Evolutionary conservation across 2,329 filamentous ascomycete genomes (phyloP).

Genomic region (Fusarium humuli): DNA sequence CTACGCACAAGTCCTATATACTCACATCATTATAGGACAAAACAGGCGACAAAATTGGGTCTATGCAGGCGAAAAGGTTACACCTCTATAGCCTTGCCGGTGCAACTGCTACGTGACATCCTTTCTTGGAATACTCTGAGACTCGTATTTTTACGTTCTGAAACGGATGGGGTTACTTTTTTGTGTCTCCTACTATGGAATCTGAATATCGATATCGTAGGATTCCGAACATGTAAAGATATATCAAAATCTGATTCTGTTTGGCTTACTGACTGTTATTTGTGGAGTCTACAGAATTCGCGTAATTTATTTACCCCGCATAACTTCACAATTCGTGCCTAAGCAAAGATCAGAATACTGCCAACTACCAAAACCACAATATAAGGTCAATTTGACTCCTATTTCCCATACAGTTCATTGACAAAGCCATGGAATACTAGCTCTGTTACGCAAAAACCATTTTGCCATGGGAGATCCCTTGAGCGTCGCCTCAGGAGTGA

Average conservation of each 20-base stretch:
- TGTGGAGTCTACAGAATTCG: background rate
- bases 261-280: background rate
- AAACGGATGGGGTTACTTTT: too few species aligned
- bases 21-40: too few species aligned
- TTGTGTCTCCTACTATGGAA: too few species aligned
- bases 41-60: too few species aligned
- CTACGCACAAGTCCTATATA: too few species aligned
- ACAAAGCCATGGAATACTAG: too few species aligned
- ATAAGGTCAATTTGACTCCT: background rate
- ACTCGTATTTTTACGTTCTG: too few species aligned
- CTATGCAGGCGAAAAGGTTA: too few species aligned
- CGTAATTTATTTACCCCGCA: background rate
- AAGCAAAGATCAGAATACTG: background rate
- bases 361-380: background rate
- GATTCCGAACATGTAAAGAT: background rate
- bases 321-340: background rate
- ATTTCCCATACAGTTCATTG: background rate
- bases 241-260: background rate
- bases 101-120: too few species aligned
- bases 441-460: background rate
- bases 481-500: slow-evolving; percentile 10
- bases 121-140: too few species aligned
- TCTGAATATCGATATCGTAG: background rate
- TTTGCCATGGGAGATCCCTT: slow-evolving; percentile 7
- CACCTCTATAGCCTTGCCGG: too few species aligned